A percentile compares a stretch with the other conserved stretches of the same genome.
Evolutionary conservation across 768 basidiomycete species (phyloP).

Genomic region (Lactifluus subvellereus): DNA sequence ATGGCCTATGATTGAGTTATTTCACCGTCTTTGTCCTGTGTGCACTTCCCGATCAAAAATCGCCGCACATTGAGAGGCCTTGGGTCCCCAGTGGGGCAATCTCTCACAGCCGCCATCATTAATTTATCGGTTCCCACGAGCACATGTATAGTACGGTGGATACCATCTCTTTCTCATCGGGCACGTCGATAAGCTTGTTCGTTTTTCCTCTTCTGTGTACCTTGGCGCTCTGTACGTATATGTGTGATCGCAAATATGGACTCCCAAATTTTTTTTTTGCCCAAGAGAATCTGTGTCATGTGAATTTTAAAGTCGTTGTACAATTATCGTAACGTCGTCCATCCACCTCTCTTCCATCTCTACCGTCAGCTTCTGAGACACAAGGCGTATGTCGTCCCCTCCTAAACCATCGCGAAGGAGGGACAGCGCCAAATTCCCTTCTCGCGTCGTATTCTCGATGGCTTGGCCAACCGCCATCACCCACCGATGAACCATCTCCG

Average conservation of each 20-base stretch:
- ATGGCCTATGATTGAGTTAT: slow-evolving; percentile 70
- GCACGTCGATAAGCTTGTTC: slow-evolving; percentile 14
- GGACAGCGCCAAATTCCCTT: slow-evolving; percentile 36
- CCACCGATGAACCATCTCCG: slow-evolving; percentile 35
- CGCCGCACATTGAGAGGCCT: slow-evolving; percentile 21
- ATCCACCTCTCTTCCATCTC: slow-evolving; percentile 49
- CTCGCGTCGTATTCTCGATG: slow-evolving; percentile 24
- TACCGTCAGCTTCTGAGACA: slow-evolving; percentile 42
- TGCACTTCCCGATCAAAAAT: slow-evolving; percentile 42
- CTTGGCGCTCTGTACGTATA: slow-evolving; percentile 12
- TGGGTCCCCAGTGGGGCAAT: slow-evolving; percentile 15
- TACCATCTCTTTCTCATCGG: slow-evolving; percentile 22
- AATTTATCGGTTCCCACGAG: slow-evolving; percentile 22
- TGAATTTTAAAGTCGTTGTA: slow-evolving; percentile 33
- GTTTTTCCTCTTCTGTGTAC: slow-evolving; percentile 5
- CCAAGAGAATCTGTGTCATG: not conserved
- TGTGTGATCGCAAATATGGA: slow-evolving; percentile 4
- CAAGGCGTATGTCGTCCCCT: slow-evolving; percentile 36
- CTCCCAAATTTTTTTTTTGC: not conserved
- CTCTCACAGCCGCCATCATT: slow-evolving; percentile 13
- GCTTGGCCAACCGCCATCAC: slow-evolving; percentile 30
- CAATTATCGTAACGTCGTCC: slow-evolving; percentile 44
- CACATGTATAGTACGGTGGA: slow-evolving; percentile 20
- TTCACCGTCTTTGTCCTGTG: slow-evolving; percentile 54
- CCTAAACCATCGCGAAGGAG: slow-evolving; percentile 41